Percentiles rank a stretch among this genome's conserved stretches.
Conservation (phyloP, 768 basidiomycete species). For the Hortiboletus flavorubellus region DNA sequence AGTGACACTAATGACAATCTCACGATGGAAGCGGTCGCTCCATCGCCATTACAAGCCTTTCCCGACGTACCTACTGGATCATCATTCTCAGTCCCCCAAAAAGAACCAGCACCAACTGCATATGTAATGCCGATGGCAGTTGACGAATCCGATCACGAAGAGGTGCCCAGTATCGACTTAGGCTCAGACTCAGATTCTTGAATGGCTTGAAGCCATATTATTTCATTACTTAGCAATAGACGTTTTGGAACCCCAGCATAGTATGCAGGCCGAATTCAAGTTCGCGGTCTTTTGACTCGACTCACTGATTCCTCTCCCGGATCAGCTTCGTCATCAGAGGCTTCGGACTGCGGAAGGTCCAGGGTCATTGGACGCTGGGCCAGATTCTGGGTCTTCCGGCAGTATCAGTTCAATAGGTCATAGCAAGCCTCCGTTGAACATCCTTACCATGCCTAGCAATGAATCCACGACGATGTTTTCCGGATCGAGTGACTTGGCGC, state of each 20-base stretch:
- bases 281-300: conserved; percentile 16
- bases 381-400: conserved; percentile 21
- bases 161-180: conserved; percentile 75
- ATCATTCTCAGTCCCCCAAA: background rate
- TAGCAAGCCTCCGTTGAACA: background rate
- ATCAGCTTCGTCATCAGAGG: conserved; percentile 38
- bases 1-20: background rate
- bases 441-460: conserved; percentile 52
- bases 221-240: background rate
- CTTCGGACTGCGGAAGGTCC: conserved; percentile 7
- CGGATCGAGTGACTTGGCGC: conserved; percentile 57
- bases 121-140: conserved; percentile 12
- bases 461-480: conserved; percentile 49
- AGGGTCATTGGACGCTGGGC: conserved; percentile 15
- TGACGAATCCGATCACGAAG: conserved; percentile 62
- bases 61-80: background rate
- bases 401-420: background rate
- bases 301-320: background rate
- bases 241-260: background rate
- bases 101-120: background rate
- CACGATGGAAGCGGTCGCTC: background rate
- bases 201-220: background rate
- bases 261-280: background rate
- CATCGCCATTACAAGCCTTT: background rate
- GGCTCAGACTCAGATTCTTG: conserved; percentile 69